These are phyloP conservation scores for Thalassiosira delicatula DNA, from an alignment of 352 stramenopile species.

Conservation along the genomic window DNA sequence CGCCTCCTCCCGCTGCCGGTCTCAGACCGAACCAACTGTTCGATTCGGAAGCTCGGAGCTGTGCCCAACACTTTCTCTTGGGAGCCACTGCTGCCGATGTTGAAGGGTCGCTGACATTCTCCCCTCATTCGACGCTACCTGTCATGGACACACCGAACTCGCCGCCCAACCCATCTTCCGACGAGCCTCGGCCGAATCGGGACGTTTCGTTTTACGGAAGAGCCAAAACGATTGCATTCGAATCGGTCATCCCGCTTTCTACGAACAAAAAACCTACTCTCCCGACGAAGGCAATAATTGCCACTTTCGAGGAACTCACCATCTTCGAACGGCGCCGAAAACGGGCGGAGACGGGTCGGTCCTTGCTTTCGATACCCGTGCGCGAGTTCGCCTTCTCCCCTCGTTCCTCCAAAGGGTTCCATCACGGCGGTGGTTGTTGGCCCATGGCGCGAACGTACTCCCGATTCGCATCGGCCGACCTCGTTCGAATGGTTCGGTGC, in stretches of 20 bases:
- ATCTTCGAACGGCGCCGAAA: constrained; percentile 49
- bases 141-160: constrained; percentile 23
- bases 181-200: not conserved
- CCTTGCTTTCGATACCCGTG: constrained; percentile 45
- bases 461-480: not conserved
- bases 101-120: constrained; percentile 62
- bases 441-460: constrained; percentile 42
- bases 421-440: constrained; percentile 18
- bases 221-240: constrained; percentile 18
- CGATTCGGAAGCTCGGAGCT: constrained; percentile 17
- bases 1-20: no score
- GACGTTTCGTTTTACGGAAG: constrained; percentile 47
- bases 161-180: not conserved
- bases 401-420: not conserved
- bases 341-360: not conserved
- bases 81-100: constrained; percentile 21
- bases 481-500: constrained; percentile 32
- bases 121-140: constrained; percentile 50
- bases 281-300: constrained; percentile 36
- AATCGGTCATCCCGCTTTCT: constrained; percentile 24
- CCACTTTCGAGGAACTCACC: constrained; percentile 42
- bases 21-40: constrained; percentile 32
- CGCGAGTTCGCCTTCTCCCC: constrained; percentile 48
- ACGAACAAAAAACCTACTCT: constrained; percentile 7
- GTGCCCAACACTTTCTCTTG: constrained; percentile 27